phyloP scores from a whole-genome alignment of 305 asterid genomes.

The Solanum hybrid region DNA sequence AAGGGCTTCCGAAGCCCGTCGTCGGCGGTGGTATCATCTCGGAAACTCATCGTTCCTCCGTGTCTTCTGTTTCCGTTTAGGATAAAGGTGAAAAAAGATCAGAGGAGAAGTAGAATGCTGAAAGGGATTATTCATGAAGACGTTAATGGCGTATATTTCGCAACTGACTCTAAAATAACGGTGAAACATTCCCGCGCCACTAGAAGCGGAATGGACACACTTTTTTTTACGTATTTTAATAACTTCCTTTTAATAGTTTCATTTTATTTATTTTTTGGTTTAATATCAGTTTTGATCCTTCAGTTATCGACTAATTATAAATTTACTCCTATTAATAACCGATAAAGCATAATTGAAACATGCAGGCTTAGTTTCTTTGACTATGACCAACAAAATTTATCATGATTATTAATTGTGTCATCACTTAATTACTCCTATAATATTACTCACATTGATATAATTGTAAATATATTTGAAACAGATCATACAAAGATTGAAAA shows the following conservation, averaged over 20 bases:
- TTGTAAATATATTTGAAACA: neutral
- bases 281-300: neutral
- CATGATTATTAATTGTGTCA: neutral
- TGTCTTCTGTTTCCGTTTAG: neutral
- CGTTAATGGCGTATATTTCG: neutral
- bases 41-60: constrained; percentile 31
- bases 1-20: constrained; percentile 83
- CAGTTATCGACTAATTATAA: neutral
- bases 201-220: neutral
- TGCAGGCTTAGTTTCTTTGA: neutral
- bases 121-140: neutral
- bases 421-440: neutral
- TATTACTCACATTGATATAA: neutral
- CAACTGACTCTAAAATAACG: neutral
- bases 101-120: neutral
- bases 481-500: neutral
- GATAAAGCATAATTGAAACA: neutral
- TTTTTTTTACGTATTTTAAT: neutral
- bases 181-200: neutral
- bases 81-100: neutral
- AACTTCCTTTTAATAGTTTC: no score
- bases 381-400: neutral
- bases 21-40: constrained; percentile 37
- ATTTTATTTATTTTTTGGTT: no score
- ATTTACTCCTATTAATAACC: neutral